Evolutionary conservation across 441 rosid species (phyloP).

Genomic region (Bruguiera hainesii): DNA sequence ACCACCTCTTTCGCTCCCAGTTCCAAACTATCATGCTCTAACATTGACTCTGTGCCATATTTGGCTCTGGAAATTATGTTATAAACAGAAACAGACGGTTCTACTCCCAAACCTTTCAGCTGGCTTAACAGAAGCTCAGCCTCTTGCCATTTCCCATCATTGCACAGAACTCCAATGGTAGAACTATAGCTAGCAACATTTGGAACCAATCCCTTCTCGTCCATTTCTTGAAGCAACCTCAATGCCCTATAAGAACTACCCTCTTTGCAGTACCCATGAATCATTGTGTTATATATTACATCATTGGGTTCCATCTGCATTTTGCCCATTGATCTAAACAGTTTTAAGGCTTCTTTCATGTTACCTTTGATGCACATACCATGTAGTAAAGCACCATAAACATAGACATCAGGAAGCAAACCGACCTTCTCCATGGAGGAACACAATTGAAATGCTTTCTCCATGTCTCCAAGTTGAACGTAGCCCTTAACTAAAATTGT

Average conservation of each 20-base stretch:
- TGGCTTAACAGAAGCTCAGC: slow-evolving; percentile 48
- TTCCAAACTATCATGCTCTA: no score
- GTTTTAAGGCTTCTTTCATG: slow-evolving; percentile 62
- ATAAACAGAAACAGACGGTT: slow-evolving; percentile 45
- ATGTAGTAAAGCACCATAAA: slow-evolving; percentile 57
- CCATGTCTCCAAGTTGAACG: slow-evolving; percentile 42
- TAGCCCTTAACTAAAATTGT: slow-evolving; percentile 57
- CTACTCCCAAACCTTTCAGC: slow-evolving; percentile 48
- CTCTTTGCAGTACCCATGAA: slow-evolving; percentile 69
- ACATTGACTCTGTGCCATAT: slow-evolving; percentile 13
- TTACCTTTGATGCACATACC: slow-evolving; percentile 68
- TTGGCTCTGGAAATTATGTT: slow-evolving; percentile 40
- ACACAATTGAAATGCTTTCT: slow-evolving; percentile 53
- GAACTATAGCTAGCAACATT: slow-evolving; percentile 59
- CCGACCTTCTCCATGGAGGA: slow-evolving; percentile 57
- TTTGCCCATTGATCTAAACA: slow-evolving; percentile 47
- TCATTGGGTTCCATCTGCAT: slow-evolving; percentile 49
- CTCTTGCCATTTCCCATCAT: slow-evolving; percentile 55
- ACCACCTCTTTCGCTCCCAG: no score
- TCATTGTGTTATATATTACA: slow-evolving; percentile 64
- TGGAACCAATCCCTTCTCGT: slow-evolving; percentile 45
- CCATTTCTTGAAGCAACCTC: slow-evolving; percentile 61
- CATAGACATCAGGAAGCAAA: slow-evolving; percentile 55
- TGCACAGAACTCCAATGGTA: slow-evolving; percentile 53
- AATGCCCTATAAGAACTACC: slow-evolving; percentile 61